phyloP scores from a whole-genome alignment of 169 alveolate species.

The Sarcocystis neurona region DNA sequence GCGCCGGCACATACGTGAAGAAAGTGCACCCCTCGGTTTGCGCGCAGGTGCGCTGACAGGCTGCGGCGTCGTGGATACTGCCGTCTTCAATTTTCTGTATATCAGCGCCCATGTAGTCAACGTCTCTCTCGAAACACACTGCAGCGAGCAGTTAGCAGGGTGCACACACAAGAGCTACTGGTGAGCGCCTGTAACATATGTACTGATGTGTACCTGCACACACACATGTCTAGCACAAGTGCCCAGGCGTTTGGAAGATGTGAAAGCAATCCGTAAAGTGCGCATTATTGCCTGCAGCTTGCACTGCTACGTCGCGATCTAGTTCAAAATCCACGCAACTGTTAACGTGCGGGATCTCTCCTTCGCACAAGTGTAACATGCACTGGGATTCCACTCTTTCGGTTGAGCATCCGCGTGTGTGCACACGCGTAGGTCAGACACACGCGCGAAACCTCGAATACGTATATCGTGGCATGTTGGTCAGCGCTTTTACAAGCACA shows the following conservation, averaged over 20 bases:
- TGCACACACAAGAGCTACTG: neutral
- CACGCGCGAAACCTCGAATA: too few relatives aligned
- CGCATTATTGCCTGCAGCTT: too few relatives aligned
- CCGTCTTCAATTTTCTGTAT: conserved; percentile 37
- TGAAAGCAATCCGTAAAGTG: neutral
- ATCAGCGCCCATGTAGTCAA: conserved; percentile 41
- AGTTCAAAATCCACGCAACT: too few relatives aligned
- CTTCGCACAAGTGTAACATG: too few relatives aligned
- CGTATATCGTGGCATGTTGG: too few relatives aligned
- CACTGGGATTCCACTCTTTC: too few relatives aligned
- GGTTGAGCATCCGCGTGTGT: too few relatives aligned
- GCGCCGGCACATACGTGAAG: neutral
- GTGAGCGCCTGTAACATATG: neutral
- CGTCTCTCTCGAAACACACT: conserved; percentile 8
- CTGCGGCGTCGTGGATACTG: neutral
- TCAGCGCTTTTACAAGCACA: too few relatives aligned
- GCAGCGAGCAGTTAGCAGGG: neutral
- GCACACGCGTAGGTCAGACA: too few relatives aligned
- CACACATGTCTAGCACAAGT: neutral
- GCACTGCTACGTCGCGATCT: too few relatives aligned
- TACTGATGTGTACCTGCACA: neutral
- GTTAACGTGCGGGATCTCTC: too few relatives aligned
- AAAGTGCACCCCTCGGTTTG: conserved; percentile 30
- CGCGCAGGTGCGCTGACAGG: conserved; percentile 11
- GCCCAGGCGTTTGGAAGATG: neutral